Evolutionary conservation across 2,329 filamentous ascomycete genomes (phyloP).

Genomic region (Gliomastix tumulicola): DNA sequence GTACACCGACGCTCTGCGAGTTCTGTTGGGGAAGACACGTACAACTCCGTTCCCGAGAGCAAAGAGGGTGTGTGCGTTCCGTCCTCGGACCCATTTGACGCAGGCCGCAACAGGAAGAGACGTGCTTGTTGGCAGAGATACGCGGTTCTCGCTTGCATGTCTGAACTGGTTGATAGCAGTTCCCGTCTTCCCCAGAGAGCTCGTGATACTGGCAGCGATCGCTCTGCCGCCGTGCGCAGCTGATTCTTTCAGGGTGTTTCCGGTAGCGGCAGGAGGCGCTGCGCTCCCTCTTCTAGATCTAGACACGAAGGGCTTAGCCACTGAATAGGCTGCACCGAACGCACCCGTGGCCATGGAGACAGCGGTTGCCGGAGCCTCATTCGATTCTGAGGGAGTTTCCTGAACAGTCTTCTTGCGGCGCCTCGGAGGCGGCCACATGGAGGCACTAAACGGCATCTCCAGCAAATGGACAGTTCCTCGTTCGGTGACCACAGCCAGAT

Average conservation of each 20-base stretch:
- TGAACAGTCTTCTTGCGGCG: slow-evolving; percentile 26
- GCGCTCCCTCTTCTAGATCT: slow-evolving; percentile 45
- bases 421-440: slow-evolving; percentile 77
- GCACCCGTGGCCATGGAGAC: slow-evolving; percentile 66
- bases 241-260: slow-evolving; percentile 46
- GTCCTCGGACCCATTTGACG: slow-evolving; percentile 58
- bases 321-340: slow-evolving; percentile 63
- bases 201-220: slow-evolving; percentile 66
- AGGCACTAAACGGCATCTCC: slow-evolving; percentile 75
- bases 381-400: slow-evolving; percentile 36
- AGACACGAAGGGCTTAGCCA: slow-evolving; percentile 52
- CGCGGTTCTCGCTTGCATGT: slow-evolving; percentile 68
- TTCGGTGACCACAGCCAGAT: slow-evolving; percentile 83
- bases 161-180: slow-evolving; percentile 63
- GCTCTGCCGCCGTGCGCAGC: slow-evolving; percentile 65
- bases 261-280: slow-evolving; percentile 25
- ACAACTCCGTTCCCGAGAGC: slow-evolving; percentile 60
- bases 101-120: slow-evolving; percentile 49
- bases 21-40: slow-evolving; percentile 56
- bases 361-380: slow-evolving; percentile 46
- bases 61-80: slow-evolving; percentile 55
- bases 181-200: slow-evolving; percentile 68
- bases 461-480: slow-evolving; percentile 93
- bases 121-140: slow-evolving; percentile 56
- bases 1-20: slow-evolving; percentile 9